Base-by-base conservation (phyloP, 768 basidiomycete species). In the Exsudoporus frostii region DNA sequence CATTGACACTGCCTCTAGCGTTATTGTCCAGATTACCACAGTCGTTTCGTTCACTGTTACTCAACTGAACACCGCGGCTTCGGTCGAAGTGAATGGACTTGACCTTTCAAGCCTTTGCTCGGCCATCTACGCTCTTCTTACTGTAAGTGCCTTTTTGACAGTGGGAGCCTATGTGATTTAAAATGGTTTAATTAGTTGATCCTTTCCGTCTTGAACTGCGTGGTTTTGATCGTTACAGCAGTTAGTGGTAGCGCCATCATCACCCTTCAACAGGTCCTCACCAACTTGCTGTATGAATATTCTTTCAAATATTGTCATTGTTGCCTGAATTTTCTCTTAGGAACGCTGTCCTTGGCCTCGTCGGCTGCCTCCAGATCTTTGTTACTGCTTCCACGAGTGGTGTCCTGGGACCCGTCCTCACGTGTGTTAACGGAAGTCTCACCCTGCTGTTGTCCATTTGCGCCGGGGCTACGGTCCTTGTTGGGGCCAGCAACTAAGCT, bases 301-400 rank as follows among this genome's bases (percentile, higher is more conserved):
- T 39, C 7, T 19, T 15, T n/a, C n/a, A n/a, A n/a, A n/a, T n/a
- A n/a, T n/a, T n/a, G n/a, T n/a, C n/a, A n/a, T 0, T 17, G 9
- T 11, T 24, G 9, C 27, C 27, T 27, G 8, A 27, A 11, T 3
- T 9, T 1, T 17, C 0, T 10, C 4, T 1, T 29, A 56, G 55
- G 4, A 1, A 40, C 3, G 30, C 41, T 10, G 17, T 54, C 6
- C 3, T 5, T 3, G 32, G 7, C 0, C 48, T 59, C 20, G 34
- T 54, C 5, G 48, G 19, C 2, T 49, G 48, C 22, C 42, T 58
- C 22, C n/a, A 58, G 24, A 8, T 50, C 17, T 50, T 58, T 7
- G 51, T 43, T 17, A 9, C 1, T 17, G 46, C 17, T 13, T 10
- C 27, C 3, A 14, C 47, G 4, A 19, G 10, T 2, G 48, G 48